Evolutionary conservation across 2,329 filamentous ascomycete genomes (phyloP).

Genomic region (Fusarium falciforme): DNA sequence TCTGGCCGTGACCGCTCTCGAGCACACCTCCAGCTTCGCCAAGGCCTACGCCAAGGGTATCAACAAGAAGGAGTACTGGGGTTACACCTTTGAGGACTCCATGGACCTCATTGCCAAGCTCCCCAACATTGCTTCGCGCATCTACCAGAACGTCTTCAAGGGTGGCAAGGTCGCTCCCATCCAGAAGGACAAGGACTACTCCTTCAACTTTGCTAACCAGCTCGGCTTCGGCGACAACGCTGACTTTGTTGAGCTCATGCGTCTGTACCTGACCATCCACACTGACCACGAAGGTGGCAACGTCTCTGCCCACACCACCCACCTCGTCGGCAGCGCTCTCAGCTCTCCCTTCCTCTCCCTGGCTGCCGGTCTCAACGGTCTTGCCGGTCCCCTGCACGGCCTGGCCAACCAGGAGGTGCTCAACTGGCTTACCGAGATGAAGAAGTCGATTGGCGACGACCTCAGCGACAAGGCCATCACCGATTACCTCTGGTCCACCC

Average conservation of each 20-base stretch:
- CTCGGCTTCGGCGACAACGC: conserved; percentile 94
- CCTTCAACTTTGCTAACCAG: conserved; percentile 99
- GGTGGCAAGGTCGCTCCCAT: conserved; percentile 96
- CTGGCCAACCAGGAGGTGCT: conserved; percentile 99
- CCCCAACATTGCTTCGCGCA: conserved; percentile 95
- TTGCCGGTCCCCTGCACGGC: conserved; percentile 97
- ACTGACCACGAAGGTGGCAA: conserved; percentile 99
- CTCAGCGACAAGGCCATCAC: conserved; percentile 96
- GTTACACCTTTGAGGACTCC: conserved; percentile 98
- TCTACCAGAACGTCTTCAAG: conserved; percentile 99
- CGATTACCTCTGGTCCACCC: conserved; percentile 98
- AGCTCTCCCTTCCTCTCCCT: conserved; percentile 98
- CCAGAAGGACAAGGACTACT: conserved; percentile 99
- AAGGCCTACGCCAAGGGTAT: conserved; percentile 99
- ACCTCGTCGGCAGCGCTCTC: conserved; percentile 95
- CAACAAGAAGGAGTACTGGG: conserved; percentile 99
- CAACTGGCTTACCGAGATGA: conserved; percentile 99
- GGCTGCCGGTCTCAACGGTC: conserved; percentile 95
- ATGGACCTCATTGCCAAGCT: conserved; percentile 99
- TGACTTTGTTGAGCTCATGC: conserved; percentile 98
- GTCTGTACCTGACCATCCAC: conserved; percentile 99
- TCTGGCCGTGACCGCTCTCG: conserved; percentile 94
- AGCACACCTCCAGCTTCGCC: conserved; percentile 97
- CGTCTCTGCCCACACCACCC: conserved; percentile 97
- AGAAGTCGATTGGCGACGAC: conserved; percentile 92